Percentiles rank a stretch among this genome's conserved stretches.
Conservation (phyloP, 345 rosid species). For the Turritis glabra region DNA sequence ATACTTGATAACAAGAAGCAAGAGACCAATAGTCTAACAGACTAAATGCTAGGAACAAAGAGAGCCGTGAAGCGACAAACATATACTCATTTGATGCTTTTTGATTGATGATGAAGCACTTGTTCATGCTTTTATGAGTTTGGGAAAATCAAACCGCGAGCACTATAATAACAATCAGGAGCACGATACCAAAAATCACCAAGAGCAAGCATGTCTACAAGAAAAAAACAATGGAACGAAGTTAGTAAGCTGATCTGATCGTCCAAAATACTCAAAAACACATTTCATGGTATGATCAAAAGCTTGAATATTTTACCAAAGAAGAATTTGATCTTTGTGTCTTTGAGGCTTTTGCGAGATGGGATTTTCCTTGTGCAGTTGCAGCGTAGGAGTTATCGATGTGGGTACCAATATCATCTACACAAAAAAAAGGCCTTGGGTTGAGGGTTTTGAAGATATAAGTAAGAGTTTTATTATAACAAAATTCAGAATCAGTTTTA, state of each 20-base stretch:
- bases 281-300: not conserved
- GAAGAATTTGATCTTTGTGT: constrained; percentile 93
- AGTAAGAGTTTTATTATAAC: not conserved
- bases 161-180: constrained; percentile 80
- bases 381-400: constrained; percentile 78
- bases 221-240: constrained; percentile 15
- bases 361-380: constrained; percentile 75
- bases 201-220: constrained; percentile 87
- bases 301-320: constrained; percentile 54
- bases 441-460: not conserved
- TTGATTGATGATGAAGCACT: constrained; percentile 9
- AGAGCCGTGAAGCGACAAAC: constrained; percentile 4
- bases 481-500: constrained; percentile 27
- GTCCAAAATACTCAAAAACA: not conserved
- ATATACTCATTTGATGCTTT: constrained; percentile 11
- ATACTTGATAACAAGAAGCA: not conserved
- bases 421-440: constrained; percentile 2
- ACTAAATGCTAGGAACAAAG: not conserved
- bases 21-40: not conserved
- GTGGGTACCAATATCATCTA: constrained; percentile 84
- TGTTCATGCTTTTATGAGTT: not conserved
- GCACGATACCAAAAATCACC: constrained; percentile 91
- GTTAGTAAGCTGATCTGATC: not conserved
- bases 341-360: constrained; percentile 84
- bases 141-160: constrained; percentile 60